Evolutionary conservation across 306 rosid genomes (phyloP).

Genomic region (Begonia fuchsioides): DNA sequence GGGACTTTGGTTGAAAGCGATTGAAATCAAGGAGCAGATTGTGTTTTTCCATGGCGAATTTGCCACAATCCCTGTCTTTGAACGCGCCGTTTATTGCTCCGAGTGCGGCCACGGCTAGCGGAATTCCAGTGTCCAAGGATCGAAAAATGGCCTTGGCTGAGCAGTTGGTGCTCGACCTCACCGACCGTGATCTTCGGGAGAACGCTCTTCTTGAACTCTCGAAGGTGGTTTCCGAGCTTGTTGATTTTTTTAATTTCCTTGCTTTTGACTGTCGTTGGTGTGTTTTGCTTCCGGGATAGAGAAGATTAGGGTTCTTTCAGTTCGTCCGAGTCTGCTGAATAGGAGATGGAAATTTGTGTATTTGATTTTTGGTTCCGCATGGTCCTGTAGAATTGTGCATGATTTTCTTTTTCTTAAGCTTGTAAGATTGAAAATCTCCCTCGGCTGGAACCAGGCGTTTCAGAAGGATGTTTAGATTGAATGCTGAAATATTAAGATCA

Average conservation of each 20-base stretch:
- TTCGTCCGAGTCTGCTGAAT: too few species aligned
- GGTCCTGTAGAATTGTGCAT: too few species aligned
- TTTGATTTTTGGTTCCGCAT: too few species aligned
- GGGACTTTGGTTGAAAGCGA: too few species aligned
- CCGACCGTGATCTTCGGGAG: conserved; percentile 49
- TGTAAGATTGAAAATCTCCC: too few species aligned
- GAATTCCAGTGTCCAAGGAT: conserved; percentile 25
- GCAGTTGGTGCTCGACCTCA: conserved; percentile 41
- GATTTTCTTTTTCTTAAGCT: too few species aligned
- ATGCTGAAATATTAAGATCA: too few species aligned
- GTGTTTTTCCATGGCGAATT: conserved; percentile 1
- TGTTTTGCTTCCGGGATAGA: not conserved
- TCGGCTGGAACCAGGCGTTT: too few species aligned
- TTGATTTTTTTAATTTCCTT: not conserved
- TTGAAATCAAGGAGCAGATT: too few species aligned
- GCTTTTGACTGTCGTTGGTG: not conserved
- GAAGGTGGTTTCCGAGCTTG: conserved; percentile 18
- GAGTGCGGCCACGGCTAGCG: conserved; percentile 14
- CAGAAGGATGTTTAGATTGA: too few species aligned
- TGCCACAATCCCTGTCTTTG: conserved; percentile 9
- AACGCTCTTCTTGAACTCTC: conserved; percentile 49
- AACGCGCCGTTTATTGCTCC: conserved; percentile 33
- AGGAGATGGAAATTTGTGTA: too few species aligned
- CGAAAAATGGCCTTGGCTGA: conserved; percentile 52
- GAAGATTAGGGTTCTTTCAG: not conserved